phyloP scores from a whole-genome alignment of 2,329 filamentous ascomycete genomes.

The Dactylellina sp. region DNA sequence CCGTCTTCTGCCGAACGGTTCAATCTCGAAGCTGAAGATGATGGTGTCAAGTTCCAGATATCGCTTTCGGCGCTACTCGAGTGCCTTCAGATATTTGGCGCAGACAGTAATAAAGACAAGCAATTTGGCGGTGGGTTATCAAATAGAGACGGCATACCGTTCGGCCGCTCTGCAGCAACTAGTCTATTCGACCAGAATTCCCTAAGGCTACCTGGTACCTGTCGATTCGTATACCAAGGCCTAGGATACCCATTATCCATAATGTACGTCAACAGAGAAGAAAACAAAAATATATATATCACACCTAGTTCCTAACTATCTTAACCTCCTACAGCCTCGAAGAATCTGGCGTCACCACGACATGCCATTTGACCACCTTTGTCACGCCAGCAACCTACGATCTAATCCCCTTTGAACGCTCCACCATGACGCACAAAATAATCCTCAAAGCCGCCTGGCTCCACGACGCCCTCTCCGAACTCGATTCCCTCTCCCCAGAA shows the following conservation, averaged over 20 bases:
- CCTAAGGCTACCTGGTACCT: constrained; percentile 85
- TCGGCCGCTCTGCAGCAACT: constrained; percentile 37
- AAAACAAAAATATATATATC: no score
- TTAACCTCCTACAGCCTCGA: constrained; percentile 68
- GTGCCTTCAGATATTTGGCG: constrained; percentile 92
- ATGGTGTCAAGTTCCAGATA: constrained; percentile 76
- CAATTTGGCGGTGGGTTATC: constrained; percentile 40
- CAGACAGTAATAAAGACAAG: constrained; percentile 70
- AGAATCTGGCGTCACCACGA: constrained; percentile 87
- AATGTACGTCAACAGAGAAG: constrained; percentile 67
- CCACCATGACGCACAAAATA: constrained; percentile 85
- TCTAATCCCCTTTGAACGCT: constrained; percentile 87
- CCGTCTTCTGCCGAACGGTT: constrained; percentile 59
- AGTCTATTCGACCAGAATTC: constrained; percentile 66
- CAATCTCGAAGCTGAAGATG: constrained; percentile 63
- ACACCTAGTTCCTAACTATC: no score
- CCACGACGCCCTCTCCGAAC: constrained; percentile 68
- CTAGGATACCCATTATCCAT: constrained; percentile 84
- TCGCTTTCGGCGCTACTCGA: constrained; percentile 88
- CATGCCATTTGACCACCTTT: constrained; percentile 86
- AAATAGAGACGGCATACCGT: constrained; percentile 66
- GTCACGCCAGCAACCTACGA: constrained; percentile 78
- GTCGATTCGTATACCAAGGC: constrained; percentile 80
- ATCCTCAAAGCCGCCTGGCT: constrained; percentile 76
- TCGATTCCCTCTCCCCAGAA: constrained; percentile 76